Evolutionary conservation across 2,329 filamentous ascomycete species (phyloP).

Genomic region (Fusarium burgessii): DNA sequence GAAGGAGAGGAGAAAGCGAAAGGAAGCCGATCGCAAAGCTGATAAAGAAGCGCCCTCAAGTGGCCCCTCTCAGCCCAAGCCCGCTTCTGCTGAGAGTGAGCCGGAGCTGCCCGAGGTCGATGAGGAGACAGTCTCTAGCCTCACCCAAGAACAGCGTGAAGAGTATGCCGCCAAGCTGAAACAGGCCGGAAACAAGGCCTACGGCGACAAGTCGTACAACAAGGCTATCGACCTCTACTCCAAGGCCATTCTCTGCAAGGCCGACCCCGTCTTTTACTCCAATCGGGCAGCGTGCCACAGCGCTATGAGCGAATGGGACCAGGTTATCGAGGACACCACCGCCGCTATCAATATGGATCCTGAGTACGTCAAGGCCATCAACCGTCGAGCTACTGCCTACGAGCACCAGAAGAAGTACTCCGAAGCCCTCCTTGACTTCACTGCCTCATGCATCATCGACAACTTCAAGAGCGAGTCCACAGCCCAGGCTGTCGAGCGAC

Average conservation of each 20-base stretch:
- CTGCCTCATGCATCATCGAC: slow-evolving; percentile 98
- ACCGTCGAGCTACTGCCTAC: slow-evolving; percentile 95
- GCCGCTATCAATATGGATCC: slow-evolving; percentile 93
- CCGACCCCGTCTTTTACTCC: slow-evolving; percentile 98
- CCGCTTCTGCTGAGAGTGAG: slow-evolving; percentile 66
- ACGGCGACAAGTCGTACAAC: slow-evolving; percentile 93
- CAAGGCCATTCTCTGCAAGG: slow-evolving; percentile 95
- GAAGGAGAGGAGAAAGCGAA: slow-evolving; percentile 89
- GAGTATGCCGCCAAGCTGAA: slow-evolving; percentile 93
- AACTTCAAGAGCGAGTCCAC: slow-evolving; percentile 93
- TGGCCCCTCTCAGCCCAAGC: slow-evolving; percentile 58
- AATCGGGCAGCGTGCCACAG: slow-evolving; percentile 99
- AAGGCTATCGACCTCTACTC: slow-evolving; percentile 94
- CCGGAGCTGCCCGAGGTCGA: slow-evolving; percentile 78
- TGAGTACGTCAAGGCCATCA: slow-evolving; percentile 97
- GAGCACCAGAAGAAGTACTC: slow-evolving; percentile 92
- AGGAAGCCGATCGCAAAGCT: slow-evolving; percentile 76
- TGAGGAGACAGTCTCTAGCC: slow-evolving; percentile 65
- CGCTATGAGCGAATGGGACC: slow-evolving; percentile 90
- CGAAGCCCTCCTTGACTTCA: slow-evolving; percentile 96
- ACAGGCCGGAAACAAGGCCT: slow-evolving; percentile 95
- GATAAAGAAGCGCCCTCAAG: slow-evolving; percentile 55
- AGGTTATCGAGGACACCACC: slow-evolving; percentile 96
- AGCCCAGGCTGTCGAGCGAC: slow-evolving; percentile 88
- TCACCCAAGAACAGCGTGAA: slow-evolving; percentile 77